These are phyloP conservation scores for Trametes meyenii DNA, from an alignment of 768 basidiomycete genomes.

Conservation along the genomic window DNA sequence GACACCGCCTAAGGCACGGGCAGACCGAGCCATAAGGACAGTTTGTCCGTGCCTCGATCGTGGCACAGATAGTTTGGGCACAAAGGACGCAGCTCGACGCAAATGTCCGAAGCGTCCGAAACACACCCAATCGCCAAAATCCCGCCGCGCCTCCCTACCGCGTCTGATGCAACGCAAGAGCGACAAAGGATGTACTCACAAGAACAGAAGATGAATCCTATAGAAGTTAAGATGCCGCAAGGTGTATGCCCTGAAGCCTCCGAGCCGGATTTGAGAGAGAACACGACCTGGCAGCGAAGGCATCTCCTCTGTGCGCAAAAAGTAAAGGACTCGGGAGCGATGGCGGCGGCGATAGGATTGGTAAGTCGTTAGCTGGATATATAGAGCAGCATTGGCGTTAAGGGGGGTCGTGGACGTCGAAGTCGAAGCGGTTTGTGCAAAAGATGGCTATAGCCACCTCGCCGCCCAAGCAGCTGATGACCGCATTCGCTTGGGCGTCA, in stretches of 20 bases:
- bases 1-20: neutral
- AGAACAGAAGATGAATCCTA: constrained; percentile 48
- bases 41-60: too few relatives aligned
- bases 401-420: constrained; percentile 12
- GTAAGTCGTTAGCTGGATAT: constrained; percentile 18
- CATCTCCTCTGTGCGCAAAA: neutral
- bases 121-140: too few relatives aligned
- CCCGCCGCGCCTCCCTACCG: neutral
- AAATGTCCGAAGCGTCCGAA: too few relatives aligned
- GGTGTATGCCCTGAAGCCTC: constrained; percentile 20
- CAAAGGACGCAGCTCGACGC: too few relatives aligned
- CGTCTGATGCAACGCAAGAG: neutral
- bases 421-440: constrained; percentile 13
- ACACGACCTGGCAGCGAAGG: constrained; percentile 16
- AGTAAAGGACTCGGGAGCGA: constrained; percentile 2
- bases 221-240: constrained; percentile 48
- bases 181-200: constrained; percentile 32
- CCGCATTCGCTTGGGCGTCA: constrained; percentile 5
- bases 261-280: constrained; percentile 2
- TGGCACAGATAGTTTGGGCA: too few relatives aligned
- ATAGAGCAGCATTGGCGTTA: constrained; percentile 22
- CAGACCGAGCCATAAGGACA: too few relatives aligned
- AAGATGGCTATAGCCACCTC: constrained; percentile 5
- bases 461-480: neutral
- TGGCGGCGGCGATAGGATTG: constrained; percentile 1